A percentile compares a stretch with the other conserved stretches of the same genome.
Evolutionary conservation across 208 protist species (phyloP).

Genomic region (Crithidia fasciculata): DNA sequence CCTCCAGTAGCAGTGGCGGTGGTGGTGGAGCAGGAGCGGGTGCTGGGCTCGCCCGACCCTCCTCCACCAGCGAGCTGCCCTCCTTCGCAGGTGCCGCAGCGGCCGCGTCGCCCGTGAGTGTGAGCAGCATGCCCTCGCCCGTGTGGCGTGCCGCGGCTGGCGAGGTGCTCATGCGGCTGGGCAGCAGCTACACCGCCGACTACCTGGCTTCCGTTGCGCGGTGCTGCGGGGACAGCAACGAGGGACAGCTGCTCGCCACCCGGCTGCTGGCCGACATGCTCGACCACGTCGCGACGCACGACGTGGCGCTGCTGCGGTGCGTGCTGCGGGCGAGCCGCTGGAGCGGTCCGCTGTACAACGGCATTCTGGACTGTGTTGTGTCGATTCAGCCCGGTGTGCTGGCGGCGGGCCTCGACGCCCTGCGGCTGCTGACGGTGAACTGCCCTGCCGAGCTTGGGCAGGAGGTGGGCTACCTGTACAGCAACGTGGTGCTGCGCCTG

Average conservation of each 20-base stretch:
- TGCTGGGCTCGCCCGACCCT: not conserved
- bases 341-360: conserved; percentile 77
- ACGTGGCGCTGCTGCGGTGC: conserved; percentile 43
- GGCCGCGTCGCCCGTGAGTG: conserved; percentile 22
- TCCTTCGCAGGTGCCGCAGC: not conserved
- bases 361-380: conserved; percentile 91
- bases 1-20: not conserved
- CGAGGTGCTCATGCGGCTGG: conserved; percentile 41
- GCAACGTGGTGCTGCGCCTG: conserved; percentile 89
- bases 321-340: conserved; percentile 44
- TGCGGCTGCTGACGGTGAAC: conserved; percentile 76
- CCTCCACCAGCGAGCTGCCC: conserved; percentile 11
- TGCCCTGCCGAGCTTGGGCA: conserved; percentile 50
- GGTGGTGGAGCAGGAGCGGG: not conserved
- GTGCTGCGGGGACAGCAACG: conserved; percentile 72
- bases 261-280: conserved; percentile 71
- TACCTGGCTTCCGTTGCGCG: conserved; percentile 68
- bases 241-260: conserved; percentile 72
- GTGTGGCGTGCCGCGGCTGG: conserved; percentile 37
- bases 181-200: conserved; percentile 66
- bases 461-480: conserved; percentile 94
- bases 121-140: conserved; percentile 15
- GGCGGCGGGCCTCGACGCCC: conserved; percentile 87
- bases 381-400: conserved; percentile 85
- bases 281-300: conserved; percentile 30